These are phyloP conservation scores for Backusella morwellensis DNA, from an alignment of 192 early-diverging fungal genomes.

Conservation along the genomic window DNA sequence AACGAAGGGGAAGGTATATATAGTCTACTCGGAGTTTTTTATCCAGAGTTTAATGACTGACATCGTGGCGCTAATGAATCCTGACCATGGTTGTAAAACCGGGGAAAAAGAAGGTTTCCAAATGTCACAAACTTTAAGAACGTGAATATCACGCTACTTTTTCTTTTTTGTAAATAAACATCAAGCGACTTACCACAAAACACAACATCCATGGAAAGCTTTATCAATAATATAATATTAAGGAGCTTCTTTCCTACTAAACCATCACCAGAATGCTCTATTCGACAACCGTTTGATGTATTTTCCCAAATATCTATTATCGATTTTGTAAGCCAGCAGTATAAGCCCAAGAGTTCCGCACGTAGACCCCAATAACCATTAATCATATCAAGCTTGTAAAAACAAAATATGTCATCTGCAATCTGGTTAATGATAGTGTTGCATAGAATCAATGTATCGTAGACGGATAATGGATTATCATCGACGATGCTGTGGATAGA, in stretches of 20 bases:
- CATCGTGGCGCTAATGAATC: constrained; percentile 45
- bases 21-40: constrained; percentile 18
- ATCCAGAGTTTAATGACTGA: constrained; percentile 47
- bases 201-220: constrained; percentile 65
- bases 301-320: constrained; percentile 62
- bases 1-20: background rate
- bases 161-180: background rate
- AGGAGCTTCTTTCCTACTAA: constrained; percentile 16
- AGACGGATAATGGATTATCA: background rate
- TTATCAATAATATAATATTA: constrained; percentile 51
- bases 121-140: constrained; percentile 50
- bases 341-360: constrained; percentile 58
- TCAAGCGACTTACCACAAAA: constrained; percentile 70
- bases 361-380: constrained; percentile 46
- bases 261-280: background rate
- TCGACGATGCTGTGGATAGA: constrained; percentile 51
- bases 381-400: constrained; percentile 69
- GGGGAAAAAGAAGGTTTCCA: constrained; percentile 46
- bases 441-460: constrained; percentile 7
- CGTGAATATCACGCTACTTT: constrained; percentile 10
- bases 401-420: constrained; percentile 74
- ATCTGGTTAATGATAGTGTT: constrained; percentile 55
- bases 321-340: constrained; percentile 69
- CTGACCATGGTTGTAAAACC: constrained; percentile 50
- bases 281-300: constrained; percentile 18